These are phyloP conservation scores for Ceratocystis cacaofunesta DNA, from an alignment of 2,329 filamentous ascomycete species.

Conservation along the genomic window DNA sequence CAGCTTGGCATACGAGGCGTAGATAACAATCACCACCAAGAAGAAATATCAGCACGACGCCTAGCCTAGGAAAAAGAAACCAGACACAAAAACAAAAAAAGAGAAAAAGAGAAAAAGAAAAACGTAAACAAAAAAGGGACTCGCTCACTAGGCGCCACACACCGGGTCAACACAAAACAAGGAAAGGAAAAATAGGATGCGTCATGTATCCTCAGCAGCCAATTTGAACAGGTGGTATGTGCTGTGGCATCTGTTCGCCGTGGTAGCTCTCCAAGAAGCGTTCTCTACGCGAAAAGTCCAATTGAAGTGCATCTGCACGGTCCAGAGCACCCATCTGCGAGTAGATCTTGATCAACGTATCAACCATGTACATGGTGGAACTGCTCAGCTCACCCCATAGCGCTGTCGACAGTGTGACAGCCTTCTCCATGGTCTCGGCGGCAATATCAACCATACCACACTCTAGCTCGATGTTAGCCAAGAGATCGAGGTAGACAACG, in stretches of 20 bases:
- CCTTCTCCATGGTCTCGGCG: constrained; percentile 15
- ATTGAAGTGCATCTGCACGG: constrained; percentile 4
- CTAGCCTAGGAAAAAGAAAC: neutral
- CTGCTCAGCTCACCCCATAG: constrained; percentile 14
- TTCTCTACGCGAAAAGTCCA: constrained; percentile 9
- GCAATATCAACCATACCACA: constrained; percentile 11
- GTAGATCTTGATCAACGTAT: constrained; percentile 16
- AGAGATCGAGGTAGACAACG: constrained; percentile 15
- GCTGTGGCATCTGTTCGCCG: constrained; percentile 6
- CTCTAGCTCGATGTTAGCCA: constrained; percentile 14
- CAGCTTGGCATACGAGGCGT: neutral
- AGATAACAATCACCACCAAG: neutral
- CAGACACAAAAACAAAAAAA: neutral
- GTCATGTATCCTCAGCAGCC: neutral
- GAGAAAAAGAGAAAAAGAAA: neutral
- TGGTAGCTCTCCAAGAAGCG: constrained; percentile 14
- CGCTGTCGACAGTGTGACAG: constrained; percentile 9
- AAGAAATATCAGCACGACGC: neutral
- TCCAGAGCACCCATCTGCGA: constrained; percentile 12
- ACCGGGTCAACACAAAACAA: neutral
- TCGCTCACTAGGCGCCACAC: neutral
- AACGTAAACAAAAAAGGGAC: neutral
- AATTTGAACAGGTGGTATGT: constrained; percentile 14
- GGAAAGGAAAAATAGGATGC: neutral
- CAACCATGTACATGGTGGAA: constrained; percentile 15